phyloP scores from a whole-genome alignment of 1,284 basidiomycete genomes.

The Melampsora medusae region DNA sequence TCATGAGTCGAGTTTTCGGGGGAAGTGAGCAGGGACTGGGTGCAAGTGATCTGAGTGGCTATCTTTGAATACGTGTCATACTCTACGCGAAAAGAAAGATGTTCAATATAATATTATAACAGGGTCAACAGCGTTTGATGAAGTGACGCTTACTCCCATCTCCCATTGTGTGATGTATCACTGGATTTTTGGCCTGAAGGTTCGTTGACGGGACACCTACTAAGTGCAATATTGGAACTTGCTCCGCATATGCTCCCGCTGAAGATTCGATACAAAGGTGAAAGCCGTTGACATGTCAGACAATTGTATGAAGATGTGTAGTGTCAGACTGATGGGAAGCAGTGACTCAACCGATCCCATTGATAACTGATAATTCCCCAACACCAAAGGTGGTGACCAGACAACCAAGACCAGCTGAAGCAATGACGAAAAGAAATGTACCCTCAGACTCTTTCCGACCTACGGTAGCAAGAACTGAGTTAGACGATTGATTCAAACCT shows the following conservation, averaged over 20 bases:
- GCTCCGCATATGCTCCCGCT: neutral
- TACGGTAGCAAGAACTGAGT: neutral
- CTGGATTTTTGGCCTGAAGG: neutral
- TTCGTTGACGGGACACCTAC: neutral
- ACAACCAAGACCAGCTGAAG: constrained; percentile 4
- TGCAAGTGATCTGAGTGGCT: constrained; percentile 70
- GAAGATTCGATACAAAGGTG: neutral
- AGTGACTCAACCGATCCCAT: neutral
- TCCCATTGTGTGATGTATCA: neutral
- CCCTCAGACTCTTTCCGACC: neutral
- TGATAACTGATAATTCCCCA: neutral
- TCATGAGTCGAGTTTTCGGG: constrained; percentile 53
- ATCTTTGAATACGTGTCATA: constrained; percentile 76
- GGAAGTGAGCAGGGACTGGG: constrained; percentile 64
- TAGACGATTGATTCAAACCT: neutral
- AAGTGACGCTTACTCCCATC: neutral
- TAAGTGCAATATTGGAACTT: neutral
- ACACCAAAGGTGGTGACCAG: neutral
- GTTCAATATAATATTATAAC: too few species aligned
- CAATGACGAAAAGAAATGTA: neutral
- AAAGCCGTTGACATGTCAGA: neutral
- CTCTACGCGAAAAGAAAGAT: constrained; percentile 53
- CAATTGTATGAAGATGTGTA: neutral
- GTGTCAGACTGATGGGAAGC: neutral
- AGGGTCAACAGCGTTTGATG: too few species aligned